Percentiles rank a stretch among this genome's conserved stretches.
Evolutionary conservation across 805 yeast species (phyloP).

Genomic region (Candida germanica): DNA sequence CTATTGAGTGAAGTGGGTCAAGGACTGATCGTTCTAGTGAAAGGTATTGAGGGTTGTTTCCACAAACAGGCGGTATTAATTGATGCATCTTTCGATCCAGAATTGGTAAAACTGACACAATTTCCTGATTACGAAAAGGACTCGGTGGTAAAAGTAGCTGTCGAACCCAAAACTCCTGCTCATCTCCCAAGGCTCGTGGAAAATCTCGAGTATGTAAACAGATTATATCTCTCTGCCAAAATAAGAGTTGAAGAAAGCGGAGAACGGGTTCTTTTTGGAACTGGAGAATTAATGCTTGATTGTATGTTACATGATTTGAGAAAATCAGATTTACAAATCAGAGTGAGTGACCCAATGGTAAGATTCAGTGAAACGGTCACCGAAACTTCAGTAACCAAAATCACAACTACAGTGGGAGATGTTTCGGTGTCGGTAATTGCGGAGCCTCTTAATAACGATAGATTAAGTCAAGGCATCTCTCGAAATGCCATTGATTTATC

Average conservation of each 20-base stretch:
- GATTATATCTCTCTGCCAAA: slow-evolving; percentile 61
- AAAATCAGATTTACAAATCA: slow-evolving; percentile 58
- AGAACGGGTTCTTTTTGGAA: slow-evolving; percentile 73
- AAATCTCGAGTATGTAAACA: slow-evolving; percentile 62
- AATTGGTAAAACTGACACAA: slow-evolving; percentile 15
- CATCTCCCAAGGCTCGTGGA: slow-evolving; percentile 71
- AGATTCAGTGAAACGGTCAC: slow-evolving; percentile 74
- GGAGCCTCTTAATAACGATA: slow-evolving; percentile 59
- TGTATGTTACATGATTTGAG: slow-evolving; percentile 78
- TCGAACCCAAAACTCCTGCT: slow-evolving; percentile 77
- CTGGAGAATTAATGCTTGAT: slow-evolving; percentile 88
- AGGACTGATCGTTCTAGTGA: slow-evolving; percentile 68
- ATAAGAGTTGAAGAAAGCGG: slow-evolving; percentile 86
- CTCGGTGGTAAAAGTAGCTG: slow-evolving; percentile 75
- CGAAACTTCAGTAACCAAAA: slow-evolving; percentile 63
- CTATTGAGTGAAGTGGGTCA: slow-evolving; percentile 51
- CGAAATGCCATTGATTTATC: slow-evolving; percentile 39
- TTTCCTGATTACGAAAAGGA: slow-evolving; percentile 17
- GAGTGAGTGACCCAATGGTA: slow-evolving; percentile 81
- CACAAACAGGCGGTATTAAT: slow-evolving; percentile 61
- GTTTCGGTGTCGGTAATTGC: slow-evolving; percentile 67
- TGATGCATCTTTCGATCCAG: slow-evolving; percentile 4
- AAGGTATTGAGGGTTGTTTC: slow-evolving; percentile 53
- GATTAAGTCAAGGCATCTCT: slow-evolving; percentile 56
- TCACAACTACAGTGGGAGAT: slow-evolving; percentile 53